A percentile compares a stretch with the other conserved stretches of the same genome.
These are phyloP conservation scores for Kuraishia ogatae DNA, from an alignment of 805 yeast species.

Conservation along the genomic window DNA sequence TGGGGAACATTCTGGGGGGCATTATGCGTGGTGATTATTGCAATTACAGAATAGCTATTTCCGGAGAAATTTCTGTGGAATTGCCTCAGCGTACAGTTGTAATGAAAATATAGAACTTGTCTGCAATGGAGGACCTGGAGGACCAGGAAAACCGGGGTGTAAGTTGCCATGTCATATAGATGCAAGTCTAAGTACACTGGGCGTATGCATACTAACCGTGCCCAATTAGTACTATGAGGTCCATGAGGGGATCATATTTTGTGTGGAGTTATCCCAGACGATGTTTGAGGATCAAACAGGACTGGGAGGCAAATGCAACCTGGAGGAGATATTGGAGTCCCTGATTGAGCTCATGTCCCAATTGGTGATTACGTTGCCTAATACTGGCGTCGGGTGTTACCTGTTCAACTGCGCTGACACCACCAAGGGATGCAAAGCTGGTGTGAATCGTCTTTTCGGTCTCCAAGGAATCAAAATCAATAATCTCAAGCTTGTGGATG, in stretches of 20 bases:
- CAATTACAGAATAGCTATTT: neutral
- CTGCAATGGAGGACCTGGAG: neutral
- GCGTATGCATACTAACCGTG: neutral
- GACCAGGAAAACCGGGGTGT: neutral
- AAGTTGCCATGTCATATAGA: neutral
- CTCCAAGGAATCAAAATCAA: slow-evolving; percentile 45
- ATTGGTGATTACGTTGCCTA: slow-evolving; percentile 54
- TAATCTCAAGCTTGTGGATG: slow-evolving; percentile 49
- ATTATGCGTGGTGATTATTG: no score
- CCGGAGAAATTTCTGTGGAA: neutral
- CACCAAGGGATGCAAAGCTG: slow-evolving; percentile 24
- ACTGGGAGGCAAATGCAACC: slow-evolving; percentile 28
- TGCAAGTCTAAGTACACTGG: neutral
- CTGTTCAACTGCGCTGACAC: slow-evolving; percentile 37
- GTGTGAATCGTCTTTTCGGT: slow-evolving; percentile 41
- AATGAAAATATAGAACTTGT: neutral
- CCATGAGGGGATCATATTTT: slow-evolving; percentile 49
- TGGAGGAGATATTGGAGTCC: slow-evolving; percentile 45
- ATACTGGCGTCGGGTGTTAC: slow-evolving; percentile 70
- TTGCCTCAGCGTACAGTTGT: neutral
- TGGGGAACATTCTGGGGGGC: no score
- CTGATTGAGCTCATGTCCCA: slow-evolving; percentile 57
- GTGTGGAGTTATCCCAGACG: slow-evolving; percentile 42
- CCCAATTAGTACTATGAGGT: slow-evolving; percentile 30
- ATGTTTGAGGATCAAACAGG: slow-evolving; percentile 25